These are phyloP conservation scores for Pisolithus microcarpus DNA, from an alignment of 768 basidiomycete species.

Conservation along the genomic window DNA sequence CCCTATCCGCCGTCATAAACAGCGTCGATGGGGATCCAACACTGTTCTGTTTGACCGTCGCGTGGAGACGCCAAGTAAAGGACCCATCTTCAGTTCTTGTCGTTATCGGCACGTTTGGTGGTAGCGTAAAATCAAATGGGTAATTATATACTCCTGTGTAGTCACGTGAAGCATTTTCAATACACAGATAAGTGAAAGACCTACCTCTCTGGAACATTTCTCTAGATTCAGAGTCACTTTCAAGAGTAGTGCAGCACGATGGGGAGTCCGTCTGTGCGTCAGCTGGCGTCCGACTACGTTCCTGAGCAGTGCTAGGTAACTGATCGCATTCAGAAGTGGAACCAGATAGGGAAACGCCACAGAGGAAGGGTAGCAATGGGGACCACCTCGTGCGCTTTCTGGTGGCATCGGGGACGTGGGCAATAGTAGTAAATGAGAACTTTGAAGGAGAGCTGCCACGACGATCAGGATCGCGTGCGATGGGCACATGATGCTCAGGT, in stretches of 20 bases:
- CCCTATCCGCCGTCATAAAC: slow-evolving; percentile 61
- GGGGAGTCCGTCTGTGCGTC: slow-evolving; percentile 3
- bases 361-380: too few relatives aligned
- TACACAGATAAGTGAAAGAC: slow-evolving; percentile 10
- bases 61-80: slow-evolving; percentile 74
- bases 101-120: slow-evolving; percentile 70
- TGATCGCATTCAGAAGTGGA: not conserved
- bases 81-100: slow-evolving; percentile 69
- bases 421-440: slow-evolving; percentile 48
- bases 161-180: slow-evolving; percentile 56
- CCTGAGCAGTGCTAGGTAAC: not conserved
- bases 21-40: slow-evolving; percentile 48
- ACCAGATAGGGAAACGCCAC: not conserved
- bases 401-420: slow-evolving; percentile 41
- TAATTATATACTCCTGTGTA: slow-evolving; percentile 80
- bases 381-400: slow-evolving; percentile 34
- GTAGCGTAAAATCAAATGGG: slow-evolving; percentile 87
- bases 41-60: slow-evolving; percentile 77
- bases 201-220: slow-evolving; percentile 76
- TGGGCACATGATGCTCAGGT: not conserved
- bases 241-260: slow-evolving; percentile 25
- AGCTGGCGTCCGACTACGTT: slow-evolving; percentile 32
- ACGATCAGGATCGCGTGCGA: slow-evolving; percentile 9
- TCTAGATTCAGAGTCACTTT: slow-evolving; percentile 18
- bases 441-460: slow-evolving; percentile 37